Conservation (phyloP, 371 early-diverging fungal species). For the Nematocida sp. region DNA sequence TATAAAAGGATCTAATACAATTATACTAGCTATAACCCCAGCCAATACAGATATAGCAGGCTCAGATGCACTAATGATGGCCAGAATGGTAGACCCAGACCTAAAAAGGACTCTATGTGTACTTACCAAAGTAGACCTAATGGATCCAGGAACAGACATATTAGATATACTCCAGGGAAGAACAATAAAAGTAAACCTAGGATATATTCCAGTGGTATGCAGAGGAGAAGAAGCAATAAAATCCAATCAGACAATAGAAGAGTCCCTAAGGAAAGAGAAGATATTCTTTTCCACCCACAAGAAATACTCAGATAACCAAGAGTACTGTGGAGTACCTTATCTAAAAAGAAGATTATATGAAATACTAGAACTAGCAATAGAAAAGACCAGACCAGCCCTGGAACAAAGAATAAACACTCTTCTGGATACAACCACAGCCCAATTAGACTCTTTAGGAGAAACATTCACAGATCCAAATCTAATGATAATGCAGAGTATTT, state of each 20-base stretch:
- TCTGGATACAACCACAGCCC: slow-evolving; percentile 61
- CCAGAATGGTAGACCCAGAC: slow-evolving; percentile 81
- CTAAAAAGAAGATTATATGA: slow-evolving; percentile 83
- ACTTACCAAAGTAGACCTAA: slow-evolving; percentile 92
- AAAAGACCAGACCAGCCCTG: slow-evolving; percentile 51
- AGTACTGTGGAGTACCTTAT: slow-evolving; percentile 93
- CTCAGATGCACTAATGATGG: slow-evolving; percentile 86
- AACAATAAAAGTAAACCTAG: slow-evolving; percentile 81
- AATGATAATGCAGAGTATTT: slow-evolving; percentile 69
- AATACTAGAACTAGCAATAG: slow-evolving; percentile 67
- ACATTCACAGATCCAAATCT: slow-evolving; percentile 41
- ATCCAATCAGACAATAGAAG: slow-evolving; percentile 73
- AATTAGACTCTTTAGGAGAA: slow-evolving; percentile 67
- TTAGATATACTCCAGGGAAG: slow-evolving; percentile 84
- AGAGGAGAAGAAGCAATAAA: slow-evolving; percentile 82
- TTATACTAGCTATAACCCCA: slow-evolving; percentile 86
- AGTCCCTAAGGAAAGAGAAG: slow-evolving; percentile 78
- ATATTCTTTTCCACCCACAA: slow-evolving; percentile 82
- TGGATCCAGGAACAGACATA: slow-evolving; percentile 79
- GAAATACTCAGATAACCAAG: slow-evolving; percentile 81
- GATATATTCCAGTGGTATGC: slow-evolving; percentile 93
- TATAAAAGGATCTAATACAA: slow-evolving; percentile 79
- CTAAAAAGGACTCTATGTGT: slow-evolving; percentile 91
- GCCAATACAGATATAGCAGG: slow-evolving; percentile 96
- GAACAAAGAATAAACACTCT: slow-evolving; percentile 56